Conservation (phyloP, 768 basidiomycete genomes). For the Chalciporus pseudorubinellus region DNA sequence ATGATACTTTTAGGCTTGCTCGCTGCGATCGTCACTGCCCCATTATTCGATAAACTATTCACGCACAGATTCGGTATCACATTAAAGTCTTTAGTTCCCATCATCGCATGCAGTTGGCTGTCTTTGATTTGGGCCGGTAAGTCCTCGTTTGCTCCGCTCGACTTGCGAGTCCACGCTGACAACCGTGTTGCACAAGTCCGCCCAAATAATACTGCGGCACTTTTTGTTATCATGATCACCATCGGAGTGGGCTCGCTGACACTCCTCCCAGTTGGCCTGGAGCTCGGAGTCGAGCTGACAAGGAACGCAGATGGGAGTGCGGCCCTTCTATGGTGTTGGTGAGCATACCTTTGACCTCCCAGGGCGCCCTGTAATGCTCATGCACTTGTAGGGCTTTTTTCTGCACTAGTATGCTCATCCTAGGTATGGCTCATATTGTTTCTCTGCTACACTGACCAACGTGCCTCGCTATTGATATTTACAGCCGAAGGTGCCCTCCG, state of each 20-base stretch:
- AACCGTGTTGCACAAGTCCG: conserved; percentile 62
- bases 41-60: conserved; percentile 80
- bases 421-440: conserved; percentile 43
- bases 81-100: conserved; percentile 57
- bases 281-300: conserved; percentile 78
- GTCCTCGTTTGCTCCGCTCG: no score
- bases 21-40: conserved; percentile 64
- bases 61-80: conserved; percentile 66
- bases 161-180: conserved; percentile 50
- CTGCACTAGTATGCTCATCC: conserved; percentile 60
- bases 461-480: neutral
- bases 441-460: conserved; percentile 18
- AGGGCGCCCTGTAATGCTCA: neutral
- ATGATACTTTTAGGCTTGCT: conserved; percentile 70
- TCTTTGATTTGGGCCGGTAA: conserved; percentile 74
- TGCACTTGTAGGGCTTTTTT: conserved; percentile 57
- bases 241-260: conserved; percentile 65
- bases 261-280: conserved; percentile 73
- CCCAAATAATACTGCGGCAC: conserved; percentile 53
- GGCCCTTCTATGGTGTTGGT: conserved; percentile 75
- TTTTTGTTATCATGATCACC: conserved; percentile 67
- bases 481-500: conserved; percentile 71
- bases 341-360: conserved; percentile 24
- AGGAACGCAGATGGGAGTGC: conserved; percentile 77
- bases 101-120: conserved; percentile 63